Evolutionary conservation across 805 yeast genomes (phyloP).

Genomic region (Ogataea thermomethanolica): DNA sequence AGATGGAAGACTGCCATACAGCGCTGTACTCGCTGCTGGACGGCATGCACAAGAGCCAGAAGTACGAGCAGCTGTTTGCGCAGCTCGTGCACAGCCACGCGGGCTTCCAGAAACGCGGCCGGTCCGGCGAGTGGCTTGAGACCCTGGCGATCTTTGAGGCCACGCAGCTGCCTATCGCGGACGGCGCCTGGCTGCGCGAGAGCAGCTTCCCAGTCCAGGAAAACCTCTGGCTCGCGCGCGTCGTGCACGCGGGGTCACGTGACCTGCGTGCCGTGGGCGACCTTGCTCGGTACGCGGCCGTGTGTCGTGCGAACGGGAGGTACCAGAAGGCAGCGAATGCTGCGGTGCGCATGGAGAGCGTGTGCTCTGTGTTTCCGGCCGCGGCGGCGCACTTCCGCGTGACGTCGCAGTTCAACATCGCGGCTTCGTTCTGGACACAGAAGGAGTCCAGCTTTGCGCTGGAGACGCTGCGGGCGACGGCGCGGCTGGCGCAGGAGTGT

Average conservation of each 20-base stretch:
- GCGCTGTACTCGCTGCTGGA: conserved; percentile 53
- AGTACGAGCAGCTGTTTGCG: background rate
- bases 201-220: background rate
- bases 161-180: conserved; percentile 26
- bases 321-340: conserved; percentile 51
- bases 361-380: conserved; percentile 26
- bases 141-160: conserved; percentile 4
- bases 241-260: background rate
- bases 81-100: background rate
- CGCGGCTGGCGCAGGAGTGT: conserved; percentile 23
- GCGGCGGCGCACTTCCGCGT: conserved; percentile 1
- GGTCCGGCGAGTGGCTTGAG: conserved; percentile 1
- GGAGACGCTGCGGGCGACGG: conserved; percentile 42
- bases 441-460: conserved; percentile 54
- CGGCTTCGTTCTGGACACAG: conserved; percentile 63
- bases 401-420: conserved; percentile 45
- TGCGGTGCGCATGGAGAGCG: conserved; percentile 41
- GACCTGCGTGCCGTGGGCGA: conserved; percentile 27
- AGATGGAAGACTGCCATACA: conserved; percentile 37
- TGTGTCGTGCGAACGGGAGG: conserved; percentile 37
- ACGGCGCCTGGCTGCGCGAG: background rate
- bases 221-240: conserved; percentile 3
- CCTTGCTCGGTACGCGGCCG: conserved; percentile 38
- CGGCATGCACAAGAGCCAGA: conserved; percentile 2
- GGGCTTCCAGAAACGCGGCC: background rate